These are phyloP conservation scores for Cornus controversa DNA, from an alignment of 148 eudicot genomes.

Conservation along the genomic window DNA sequence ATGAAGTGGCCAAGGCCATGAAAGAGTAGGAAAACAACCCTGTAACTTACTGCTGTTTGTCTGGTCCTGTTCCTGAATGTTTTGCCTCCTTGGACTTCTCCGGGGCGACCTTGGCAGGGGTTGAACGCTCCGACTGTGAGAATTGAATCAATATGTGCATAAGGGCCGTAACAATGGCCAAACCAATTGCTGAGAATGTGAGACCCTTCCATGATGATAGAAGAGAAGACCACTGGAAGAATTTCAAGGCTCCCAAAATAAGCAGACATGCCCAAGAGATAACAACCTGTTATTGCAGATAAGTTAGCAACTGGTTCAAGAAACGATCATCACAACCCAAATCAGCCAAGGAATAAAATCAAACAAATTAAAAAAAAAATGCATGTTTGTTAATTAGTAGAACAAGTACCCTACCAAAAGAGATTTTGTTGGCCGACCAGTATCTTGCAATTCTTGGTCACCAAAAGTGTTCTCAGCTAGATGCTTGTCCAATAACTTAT, in stretches of 20 bases:
- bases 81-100: slow-evolving; percentile 36
- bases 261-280: slow-evolving; percentile 51
- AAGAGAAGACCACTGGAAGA: slow-evolving; percentile 63
- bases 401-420: slow-evolving; percentile 53
- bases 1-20: neutral
- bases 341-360: neutral
- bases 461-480: slow-evolving; percentile 64
- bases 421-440: slow-evolving; percentile 71
- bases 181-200: slow-evolving; percentile 37
- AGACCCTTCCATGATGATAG: slow-evolving; percentile 86
- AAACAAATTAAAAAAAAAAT: too few relatives aligned
- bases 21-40: neutral
- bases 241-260: slow-evolving; percentile 46
- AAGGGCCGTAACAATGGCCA: slow-evolving; percentile 57
- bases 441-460: slow-evolving; percentile 45
- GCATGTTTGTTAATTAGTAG: neutral
- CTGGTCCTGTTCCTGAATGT: slow-evolving; percentile 13
- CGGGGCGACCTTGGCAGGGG: slow-evolving; percentile 64
- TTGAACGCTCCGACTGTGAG: slow-evolving; percentile 83
- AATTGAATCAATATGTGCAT: slow-evolving; percentile 85
- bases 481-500: slow-evolving; percentile 78
- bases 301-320: neutral
- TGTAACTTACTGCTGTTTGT: slow-evolving; percentile 17
- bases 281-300: slow-evolving; percentile 52
- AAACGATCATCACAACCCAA: neutral